Conservation (phyloP, 2,329 filamentous ascomycete genomes). For the Fusarium praegraminearum region DNA sequence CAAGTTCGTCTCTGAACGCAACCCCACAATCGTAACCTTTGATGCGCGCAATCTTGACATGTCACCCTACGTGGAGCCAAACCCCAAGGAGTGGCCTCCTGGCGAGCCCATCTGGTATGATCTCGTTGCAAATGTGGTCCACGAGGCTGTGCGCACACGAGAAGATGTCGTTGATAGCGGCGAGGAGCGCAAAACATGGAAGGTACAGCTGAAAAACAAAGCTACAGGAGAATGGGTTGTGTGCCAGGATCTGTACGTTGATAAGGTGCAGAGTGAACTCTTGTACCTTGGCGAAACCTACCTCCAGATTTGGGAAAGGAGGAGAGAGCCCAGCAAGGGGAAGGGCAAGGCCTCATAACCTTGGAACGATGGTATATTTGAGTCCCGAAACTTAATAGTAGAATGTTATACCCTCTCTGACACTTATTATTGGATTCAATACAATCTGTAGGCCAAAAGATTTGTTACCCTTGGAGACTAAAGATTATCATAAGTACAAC, state of each 20-base stretch:
- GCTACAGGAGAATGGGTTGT: slow-evolving; percentile 89
- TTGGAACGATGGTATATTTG: slow-evolving; percentile 7
- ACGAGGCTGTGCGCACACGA: slow-evolving; percentile 80
- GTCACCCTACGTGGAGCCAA: slow-evolving; percentile 90
- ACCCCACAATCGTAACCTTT: slow-evolving; percentile 98
- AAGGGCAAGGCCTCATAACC: slow-evolving; percentile 51
- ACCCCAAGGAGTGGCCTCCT: slow-evolving; percentile 75
- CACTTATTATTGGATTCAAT: neutral
- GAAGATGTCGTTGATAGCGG: slow-evolving; percentile 91
- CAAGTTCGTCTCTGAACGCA: slow-evolving; percentile 95
- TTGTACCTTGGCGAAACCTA: slow-evolving; percentile 95
- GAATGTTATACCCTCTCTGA: neutral
- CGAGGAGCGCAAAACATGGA: slow-evolving; percentile 91
- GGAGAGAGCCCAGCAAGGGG: slow-evolving; percentile 63
- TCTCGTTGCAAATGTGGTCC: slow-evolving; percentile 93
- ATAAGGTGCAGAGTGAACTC: slow-evolving; percentile 88
- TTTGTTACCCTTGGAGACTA: neutral
- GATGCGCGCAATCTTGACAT: slow-evolving; percentile 86
- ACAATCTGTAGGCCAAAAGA: neutral
- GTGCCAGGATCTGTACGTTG: slow-evolving; percentile 93
- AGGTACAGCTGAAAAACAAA: slow-evolving; percentile 87
- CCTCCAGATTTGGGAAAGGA: slow-evolving; percentile 94
- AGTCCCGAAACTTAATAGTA: neutral
- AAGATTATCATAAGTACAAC: neutral
- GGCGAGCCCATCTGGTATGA: slow-evolving; percentile 94